These are phyloP conservation scores for Flaveria trinervia DNA, from an alignment of 129 eudicot species.

Conservation along the genomic window DNA sequence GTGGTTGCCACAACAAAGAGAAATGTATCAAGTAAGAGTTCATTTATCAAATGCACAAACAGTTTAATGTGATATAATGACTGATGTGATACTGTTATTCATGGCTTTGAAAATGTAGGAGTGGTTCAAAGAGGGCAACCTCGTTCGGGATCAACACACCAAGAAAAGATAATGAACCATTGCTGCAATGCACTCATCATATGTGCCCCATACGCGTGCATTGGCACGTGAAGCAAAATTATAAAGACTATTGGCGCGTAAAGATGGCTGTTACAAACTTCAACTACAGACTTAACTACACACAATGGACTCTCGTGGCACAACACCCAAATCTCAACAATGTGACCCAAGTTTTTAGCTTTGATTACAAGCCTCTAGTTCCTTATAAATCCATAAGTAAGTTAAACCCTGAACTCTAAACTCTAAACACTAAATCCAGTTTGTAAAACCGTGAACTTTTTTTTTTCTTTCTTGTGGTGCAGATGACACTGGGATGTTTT, in stretches of 20 bases:
- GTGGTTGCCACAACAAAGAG: conserved; percentile 77
- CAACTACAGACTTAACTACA: conserved; percentile 68
- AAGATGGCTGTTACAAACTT: conserved; percentile 76
- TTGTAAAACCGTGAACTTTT: neutral
- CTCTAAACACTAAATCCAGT: neutral
- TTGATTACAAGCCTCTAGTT: conserved; percentile 76
- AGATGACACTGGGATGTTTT: conserved; percentile 94
- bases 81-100: neutral
- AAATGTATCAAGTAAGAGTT: conserved; percentile 60
- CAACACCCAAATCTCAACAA: conserved; percentile 91
- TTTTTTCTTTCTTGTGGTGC: conserved; percentile 17
- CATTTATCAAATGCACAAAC: neutral
- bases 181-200: conserved; percentile 84
- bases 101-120: conserved; percentile 41
- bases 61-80: neutral
- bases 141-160: conserved; percentile 64
- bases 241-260: conserved; percentile 80
- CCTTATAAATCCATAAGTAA: conserved; percentile 84
- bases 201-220: conserved; percentile 92
- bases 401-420: neutral
- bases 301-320: conserved; percentile 86
- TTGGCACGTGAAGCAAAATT: conserved; percentile 83
- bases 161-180: conserved; percentile 62
- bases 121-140: conserved; percentile 51
- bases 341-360: conserved; percentile 88